These are phyloP conservation scores for Cornus kousa DNA, from an alignment of 148 eudicot species.

Conservation along the genomic window DNA sequence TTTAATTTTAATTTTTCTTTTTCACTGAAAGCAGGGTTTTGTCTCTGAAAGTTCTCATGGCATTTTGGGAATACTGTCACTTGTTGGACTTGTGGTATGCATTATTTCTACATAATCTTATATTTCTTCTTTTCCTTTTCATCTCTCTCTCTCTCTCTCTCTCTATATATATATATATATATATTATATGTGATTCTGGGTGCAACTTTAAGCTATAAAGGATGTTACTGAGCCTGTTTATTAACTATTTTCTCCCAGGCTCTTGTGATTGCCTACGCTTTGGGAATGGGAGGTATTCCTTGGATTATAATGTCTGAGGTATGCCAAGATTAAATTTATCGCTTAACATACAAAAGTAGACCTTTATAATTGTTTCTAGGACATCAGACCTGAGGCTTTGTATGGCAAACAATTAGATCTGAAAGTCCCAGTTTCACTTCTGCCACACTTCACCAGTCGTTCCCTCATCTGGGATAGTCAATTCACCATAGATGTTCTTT, in stretches of 20 bases:
- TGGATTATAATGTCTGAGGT: constrained; percentile 99
- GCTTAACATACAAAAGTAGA: not conserved
- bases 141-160: not conserved
- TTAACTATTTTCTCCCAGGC: constrained; percentile 34
- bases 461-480: too few species aligned
- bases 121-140: not conserved
- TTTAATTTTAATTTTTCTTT: constrained; percentile 1
- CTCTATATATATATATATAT: not conserved
- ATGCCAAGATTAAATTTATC: constrained; percentile 11
- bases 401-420: not conserved
- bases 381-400: not conserved
- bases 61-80: constrained; percentile 51
- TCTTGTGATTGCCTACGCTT: constrained; percentile 60
- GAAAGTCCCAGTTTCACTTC: not conserved
- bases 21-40: constrained; percentile 40
- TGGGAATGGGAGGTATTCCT: constrained; percentile 84
- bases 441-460: not conserved
- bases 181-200: not conserved
- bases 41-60: constrained; percentile 43
- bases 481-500: too few species aligned
- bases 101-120: not conserved
- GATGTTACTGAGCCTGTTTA: not conserved
- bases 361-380: not conserved
- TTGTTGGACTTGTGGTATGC: constrained; percentile 75
- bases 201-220: not conserved